phyloP scores from a whole-genome alignment of 2,329 filamentous ascomycete species.

The Verticillium alfalfae region DNA sequence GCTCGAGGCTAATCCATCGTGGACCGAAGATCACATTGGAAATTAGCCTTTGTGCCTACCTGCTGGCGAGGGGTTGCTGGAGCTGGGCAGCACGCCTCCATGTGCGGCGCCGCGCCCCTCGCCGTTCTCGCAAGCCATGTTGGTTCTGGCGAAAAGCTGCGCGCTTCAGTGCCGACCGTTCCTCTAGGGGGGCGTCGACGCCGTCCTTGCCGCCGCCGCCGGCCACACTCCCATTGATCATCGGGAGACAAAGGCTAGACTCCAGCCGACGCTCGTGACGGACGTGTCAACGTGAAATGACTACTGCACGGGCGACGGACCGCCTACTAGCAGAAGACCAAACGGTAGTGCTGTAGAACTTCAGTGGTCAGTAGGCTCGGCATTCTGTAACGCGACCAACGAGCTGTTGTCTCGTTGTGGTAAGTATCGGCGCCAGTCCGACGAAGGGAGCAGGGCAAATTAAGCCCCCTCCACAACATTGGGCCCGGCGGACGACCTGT shows the following conservation, averaged over 20 bases:
- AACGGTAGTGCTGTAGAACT: neutral
- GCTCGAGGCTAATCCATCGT: slow-evolving; percentile 4
- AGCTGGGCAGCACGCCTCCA: too few species aligned
- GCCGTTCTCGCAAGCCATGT: neutral
- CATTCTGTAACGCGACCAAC: neutral
- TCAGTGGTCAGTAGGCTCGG: neutral
- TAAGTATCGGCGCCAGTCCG: neutral
- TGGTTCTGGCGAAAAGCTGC: neutral
- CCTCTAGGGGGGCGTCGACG: neutral
- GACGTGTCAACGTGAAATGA: neutral
- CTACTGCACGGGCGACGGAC: neutral
- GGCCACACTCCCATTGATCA: neutral
- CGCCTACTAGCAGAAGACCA: neutral
- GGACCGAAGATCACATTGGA: slow-evolving; percentile 10
- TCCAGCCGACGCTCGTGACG: neutral
- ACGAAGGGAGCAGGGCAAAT: neutral
- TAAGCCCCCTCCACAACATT: neutral
- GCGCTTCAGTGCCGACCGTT: neutral
- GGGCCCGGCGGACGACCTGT: neutral
- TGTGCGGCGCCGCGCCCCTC: too few species aligned
- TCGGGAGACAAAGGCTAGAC: neutral
- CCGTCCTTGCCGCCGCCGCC: neutral
- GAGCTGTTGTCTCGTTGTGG: neutral
- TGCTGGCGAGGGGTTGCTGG: neutral
- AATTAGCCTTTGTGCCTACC: slow-evolving; percentile 12